Percentiles rank a stretch among this genome's conserved stretches.
phyloP scores from a whole-genome alignment of 2,329 filamentous ascomycete genomes.

The Colletotrichum sp. region DNA sequence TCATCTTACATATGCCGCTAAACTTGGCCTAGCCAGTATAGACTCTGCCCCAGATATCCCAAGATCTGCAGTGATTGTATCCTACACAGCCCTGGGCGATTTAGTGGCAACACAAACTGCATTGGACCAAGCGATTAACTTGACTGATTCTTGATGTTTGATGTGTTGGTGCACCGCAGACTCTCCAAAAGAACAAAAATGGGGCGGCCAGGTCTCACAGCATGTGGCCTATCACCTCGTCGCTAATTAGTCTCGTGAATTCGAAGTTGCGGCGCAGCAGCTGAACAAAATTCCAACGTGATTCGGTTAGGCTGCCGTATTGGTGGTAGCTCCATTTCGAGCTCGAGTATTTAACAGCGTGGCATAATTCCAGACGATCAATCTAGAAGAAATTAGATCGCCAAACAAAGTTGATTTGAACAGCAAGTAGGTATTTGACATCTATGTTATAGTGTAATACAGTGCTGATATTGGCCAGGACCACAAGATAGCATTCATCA shows the following conservation, averaged over 20 bases:
- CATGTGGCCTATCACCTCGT: rapidly evolving
- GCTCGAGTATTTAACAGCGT: background rate
- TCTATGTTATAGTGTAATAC: background rate
- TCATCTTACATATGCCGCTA: background rate
- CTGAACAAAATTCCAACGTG: background rate
- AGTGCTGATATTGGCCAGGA: background rate
- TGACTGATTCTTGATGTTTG: background rate
- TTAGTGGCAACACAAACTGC: background rate
- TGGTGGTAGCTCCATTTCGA: background rate
- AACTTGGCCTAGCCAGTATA: background rate
- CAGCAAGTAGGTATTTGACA: background rate
- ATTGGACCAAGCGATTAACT: background rate
- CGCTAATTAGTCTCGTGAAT: background rate
- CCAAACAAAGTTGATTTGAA: background rate
- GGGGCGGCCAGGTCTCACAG: background rate
- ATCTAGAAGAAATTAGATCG: background rate
- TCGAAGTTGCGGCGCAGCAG: background rate
- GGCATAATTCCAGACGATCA: background rate
- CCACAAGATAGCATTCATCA: background rate
- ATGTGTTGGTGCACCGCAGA: background rate
- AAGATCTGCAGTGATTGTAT: background rate
- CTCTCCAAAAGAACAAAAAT: background rate
- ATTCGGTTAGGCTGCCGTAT: background rate
- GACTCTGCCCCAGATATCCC: background rate
- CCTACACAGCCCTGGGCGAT: background rate